Evolutionary conservation across 208 protist genomes (phyloP), one percentile per base, ranked within the genome.

Genomic region (Acanthamoeba lenticulata): DNA sequence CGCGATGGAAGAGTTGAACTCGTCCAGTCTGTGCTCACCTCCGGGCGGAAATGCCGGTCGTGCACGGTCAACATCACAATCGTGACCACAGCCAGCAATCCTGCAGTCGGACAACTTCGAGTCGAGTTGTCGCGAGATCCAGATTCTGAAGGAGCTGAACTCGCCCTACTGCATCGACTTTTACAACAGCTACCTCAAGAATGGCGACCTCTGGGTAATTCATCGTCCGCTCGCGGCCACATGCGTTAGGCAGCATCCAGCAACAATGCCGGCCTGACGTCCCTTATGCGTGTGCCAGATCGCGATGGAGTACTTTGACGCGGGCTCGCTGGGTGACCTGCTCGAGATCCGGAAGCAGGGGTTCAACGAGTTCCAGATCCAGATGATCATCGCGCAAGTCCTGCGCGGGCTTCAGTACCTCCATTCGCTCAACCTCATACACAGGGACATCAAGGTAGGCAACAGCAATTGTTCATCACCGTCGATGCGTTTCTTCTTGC

Each of bases 121-220:
- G 40, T 47, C 29, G 24, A 93, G 89, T 62, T 60, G 40, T 2
- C n/a, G 89, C 5, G 89, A 93, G 49, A 93, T 93, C 67, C 77
- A 74, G 47, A 93, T 93, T 38, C 89, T 93, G 7, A 93, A 93
- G 65, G 89, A 93, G 45, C 47, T 93, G 60, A 83, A 49, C 60
- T 93, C 89, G 9, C 89, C 57, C 21, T 93, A 81, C 29, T 93
- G 89, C 36, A 74, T 93, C 52, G 89, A 93, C 17, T 93, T 67
- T 38, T 93, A 93, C 62, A 81, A 93, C 42, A 93, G 89, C 89
- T 93, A 93, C 60, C 42, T 93, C 62, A 93, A 93, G 67, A 19
- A 74, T 83, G 89, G 89, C 36, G 89, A 93, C 40, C 60, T 93
- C 29, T 93, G 89, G 89, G 89, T 93, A 77, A 3, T 11, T 49